phyloP scores from a whole-genome alignment of 495 filamentous ascomycete genomes.

The Aspergillus carlsbadensis region DNA sequence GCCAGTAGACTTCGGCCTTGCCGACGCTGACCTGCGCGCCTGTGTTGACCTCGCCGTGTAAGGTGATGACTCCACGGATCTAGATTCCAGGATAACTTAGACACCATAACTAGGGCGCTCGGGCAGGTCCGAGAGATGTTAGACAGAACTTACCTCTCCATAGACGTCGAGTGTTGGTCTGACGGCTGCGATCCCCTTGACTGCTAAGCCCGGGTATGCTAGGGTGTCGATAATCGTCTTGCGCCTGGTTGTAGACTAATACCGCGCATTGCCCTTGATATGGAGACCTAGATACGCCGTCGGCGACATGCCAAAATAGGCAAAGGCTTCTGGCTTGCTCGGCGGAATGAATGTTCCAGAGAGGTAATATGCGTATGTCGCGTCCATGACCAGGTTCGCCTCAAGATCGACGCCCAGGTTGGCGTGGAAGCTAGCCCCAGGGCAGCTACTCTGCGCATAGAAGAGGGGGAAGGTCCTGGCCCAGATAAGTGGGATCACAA shows the following conservation, averaged over 20 bases:
- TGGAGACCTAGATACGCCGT: constrained; percentile 23
- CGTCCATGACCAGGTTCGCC: constrained; percentile 21
- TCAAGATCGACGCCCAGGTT: constrained; percentile 22
- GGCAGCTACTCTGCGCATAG: constrained; percentile 2
- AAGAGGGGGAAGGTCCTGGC: constrained; percentile 3
- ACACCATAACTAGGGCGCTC: neutral
- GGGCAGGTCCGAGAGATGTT: neutral
- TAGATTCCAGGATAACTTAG: neutral
- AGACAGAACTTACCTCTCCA: constrained; percentile 17
- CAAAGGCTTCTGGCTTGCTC: constrained; percentile 9
- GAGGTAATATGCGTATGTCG: constrained; percentile 28
- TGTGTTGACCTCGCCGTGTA: constrained; percentile 21
- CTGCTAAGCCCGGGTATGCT: constrained; percentile 26
- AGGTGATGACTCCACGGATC: constrained; percentile 17
- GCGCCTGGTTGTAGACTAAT: constrained; percentile 12
- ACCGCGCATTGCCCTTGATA: constrained; percentile 19
- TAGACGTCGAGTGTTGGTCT: constrained; percentile 33
- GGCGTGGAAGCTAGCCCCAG: constrained; percentile 1
- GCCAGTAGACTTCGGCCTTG: constrained; percentile 29
- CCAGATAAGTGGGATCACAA: constrained; percentile 1
- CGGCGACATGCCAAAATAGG: constrained; percentile 23
- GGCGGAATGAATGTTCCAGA: constrained; percentile 26
- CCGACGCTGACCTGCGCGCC: constrained; percentile 25
- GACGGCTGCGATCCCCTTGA: constrained; percentile 36
- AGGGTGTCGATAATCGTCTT: constrained; percentile 29